Percentiles rank a stretch among this genome's conserved stretches.
These are phyloP conservation scores for Malassezia globosa DNA, from an alignment of 1,284 basidiomycete genomes.

Conservation along the genomic window DNA sequence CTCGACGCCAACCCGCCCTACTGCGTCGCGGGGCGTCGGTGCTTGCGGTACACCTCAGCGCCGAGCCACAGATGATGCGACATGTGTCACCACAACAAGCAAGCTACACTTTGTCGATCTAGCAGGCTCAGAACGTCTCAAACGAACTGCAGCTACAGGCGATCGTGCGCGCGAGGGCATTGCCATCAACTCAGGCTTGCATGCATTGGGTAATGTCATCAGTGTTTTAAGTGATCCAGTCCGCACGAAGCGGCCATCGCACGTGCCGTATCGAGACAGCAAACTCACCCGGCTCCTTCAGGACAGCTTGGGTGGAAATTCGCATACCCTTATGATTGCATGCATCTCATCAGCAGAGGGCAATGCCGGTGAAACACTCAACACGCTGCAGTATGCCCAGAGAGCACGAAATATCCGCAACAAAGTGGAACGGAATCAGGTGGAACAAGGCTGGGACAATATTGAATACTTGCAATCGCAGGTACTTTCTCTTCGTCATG, in stretches of 20 bases:
- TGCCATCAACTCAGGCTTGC: conserved; percentile 79
- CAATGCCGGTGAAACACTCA: conserved; percentile 87
- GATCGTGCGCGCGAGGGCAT: conserved; percentile 87
- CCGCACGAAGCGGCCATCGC: conserved; percentile 51
- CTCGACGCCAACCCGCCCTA: conserved; percentile 11
- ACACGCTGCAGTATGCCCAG: conserved; percentile 96
- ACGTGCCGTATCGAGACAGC: conserved; percentile 92
- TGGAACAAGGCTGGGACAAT: conserved; percentile 96
- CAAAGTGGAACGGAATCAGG: conserved; percentile 76
- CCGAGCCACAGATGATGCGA: conserved; percentile 51
- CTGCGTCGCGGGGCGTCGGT: background rate
- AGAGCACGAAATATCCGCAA: conserved; percentile 97
- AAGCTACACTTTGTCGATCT: conserved; percentile 99
- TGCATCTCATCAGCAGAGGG: conserved; percentile 91
- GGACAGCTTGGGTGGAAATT: conserved; percentile 96
- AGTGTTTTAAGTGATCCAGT: conserved; percentile 92
- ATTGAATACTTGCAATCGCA: conserved; percentile 75
- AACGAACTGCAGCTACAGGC: conserved; percentile 55
- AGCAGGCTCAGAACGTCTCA: conserved; percentile 75
- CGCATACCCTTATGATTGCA: conserved; percentile 96
- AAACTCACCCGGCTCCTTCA: conserved; percentile 85
- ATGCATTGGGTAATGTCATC: conserved; percentile 94
- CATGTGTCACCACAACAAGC: conserved; percentile 69
- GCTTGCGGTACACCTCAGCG: background rate
- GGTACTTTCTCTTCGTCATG: conserved; percentile 59